A percentile compares a stretch with the other conserved stretches of the same genome.
Evolutionary conservation across 768 basidiomycete species (phyloP).

Genomic region (Suillus clintonianus): DNA sequence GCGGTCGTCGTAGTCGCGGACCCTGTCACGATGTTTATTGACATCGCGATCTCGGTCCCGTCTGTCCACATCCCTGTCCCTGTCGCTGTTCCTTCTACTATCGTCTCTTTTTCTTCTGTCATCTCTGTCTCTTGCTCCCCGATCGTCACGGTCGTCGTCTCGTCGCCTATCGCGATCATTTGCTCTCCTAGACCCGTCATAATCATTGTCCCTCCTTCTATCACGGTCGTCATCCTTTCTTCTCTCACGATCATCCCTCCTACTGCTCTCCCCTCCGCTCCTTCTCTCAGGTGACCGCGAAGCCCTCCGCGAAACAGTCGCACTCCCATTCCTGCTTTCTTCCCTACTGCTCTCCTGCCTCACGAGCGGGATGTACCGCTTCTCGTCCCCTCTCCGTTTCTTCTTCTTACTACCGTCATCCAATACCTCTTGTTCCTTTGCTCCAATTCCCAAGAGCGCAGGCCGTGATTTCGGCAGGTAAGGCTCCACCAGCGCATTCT

Average conservation of each 20-base stretch:
- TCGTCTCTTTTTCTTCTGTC: slow-evolving; percentile 30
- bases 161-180: slow-evolving; percentile 27
- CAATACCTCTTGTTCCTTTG: slow-evolving; percentile 78
- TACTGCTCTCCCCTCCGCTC: slow-evolving; percentile 13
- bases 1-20: slow-evolving; percentile 26
- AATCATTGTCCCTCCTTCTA: too few relatives aligned
- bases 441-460: slow-evolving; percentile 88
- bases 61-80: slow-evolving; percentile 27
- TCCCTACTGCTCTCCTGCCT: slow-evolving; percentile 58
- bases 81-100: slow-evolving; percentile 26
- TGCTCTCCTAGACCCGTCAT: too few relatives aligned
- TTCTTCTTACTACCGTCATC: slow-evolving; percentile 69
- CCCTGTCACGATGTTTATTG: slow-evolving; percentile 30
- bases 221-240: slow-evolving; percentile 34
- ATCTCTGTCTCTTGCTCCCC: slow-evolving; percentile 17
- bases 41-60: slow-evolving; percentile 28
- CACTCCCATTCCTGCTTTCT: slow-evolving; percentile 39
- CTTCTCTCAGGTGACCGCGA: slow-evolving; percentile 50
- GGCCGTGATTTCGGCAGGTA: slow-evolving; percentile 84
- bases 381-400: slow-evolving; percentile 53
- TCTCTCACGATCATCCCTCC: slow-evolving; percentile 13
- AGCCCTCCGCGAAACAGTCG: slow-evolving; percentile 45
- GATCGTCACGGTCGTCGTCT: slow-evolving; percentile 35
- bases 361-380: slow-evolving; percentile 82
- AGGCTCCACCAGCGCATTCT: slow-evolving; percentile 66